These are phyloP conservation scores for Penicillium sp. DNA, from an alignment of 2,329 filamentous ascomycete species.

Conservation along the genomic window DNA sequence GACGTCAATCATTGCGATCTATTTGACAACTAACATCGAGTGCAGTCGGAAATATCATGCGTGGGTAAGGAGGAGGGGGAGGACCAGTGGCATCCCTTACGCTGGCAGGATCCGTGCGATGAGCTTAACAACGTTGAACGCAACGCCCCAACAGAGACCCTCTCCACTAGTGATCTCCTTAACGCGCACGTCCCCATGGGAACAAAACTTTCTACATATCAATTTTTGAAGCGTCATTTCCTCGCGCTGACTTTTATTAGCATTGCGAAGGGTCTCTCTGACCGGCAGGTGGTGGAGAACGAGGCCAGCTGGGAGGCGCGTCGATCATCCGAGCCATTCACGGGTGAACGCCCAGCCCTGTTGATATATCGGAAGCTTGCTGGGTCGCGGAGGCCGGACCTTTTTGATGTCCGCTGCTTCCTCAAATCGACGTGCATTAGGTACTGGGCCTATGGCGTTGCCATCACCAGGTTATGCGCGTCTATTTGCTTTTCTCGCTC, in stretches of 20 bases:
- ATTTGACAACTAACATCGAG: background rate
- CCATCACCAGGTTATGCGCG: background rate
- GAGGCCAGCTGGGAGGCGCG: conserved; percentile 3
- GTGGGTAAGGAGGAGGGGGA: background rate
- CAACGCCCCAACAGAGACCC: conserved; percentile 4
- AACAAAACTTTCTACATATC: background rate
- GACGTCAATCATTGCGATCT: background rate
- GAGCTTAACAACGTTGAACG: conserved; percentile 9
- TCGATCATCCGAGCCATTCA: conserved; percentile 6
- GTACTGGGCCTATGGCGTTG: conserved; percentile 1
- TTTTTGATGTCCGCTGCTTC: background rate
- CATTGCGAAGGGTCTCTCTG: background rate
- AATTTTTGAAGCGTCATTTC: background rate
- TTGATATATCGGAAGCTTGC: conserved; percentile 7
- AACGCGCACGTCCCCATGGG: background rate
- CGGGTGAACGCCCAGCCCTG: conserved; percentile 1
- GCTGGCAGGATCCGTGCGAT: conserved; percentile 2
- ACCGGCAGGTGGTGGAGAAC: conserved; percentile 5
- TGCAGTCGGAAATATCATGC: background rate
- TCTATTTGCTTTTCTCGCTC: background rate
- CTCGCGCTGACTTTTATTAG: background rate
- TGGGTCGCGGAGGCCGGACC: background rate
- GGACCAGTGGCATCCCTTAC: conserved; percentile 10
- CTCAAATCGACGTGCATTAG: conserved; percentile 1
- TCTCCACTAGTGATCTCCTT: background rate